A percentile compares a stretch with the other conserved stretches of the same genome.
Evolutionary conservation across 352 stramenopile genomes (phyloP).

Genomic region (Pythium dissimile): DNA sequence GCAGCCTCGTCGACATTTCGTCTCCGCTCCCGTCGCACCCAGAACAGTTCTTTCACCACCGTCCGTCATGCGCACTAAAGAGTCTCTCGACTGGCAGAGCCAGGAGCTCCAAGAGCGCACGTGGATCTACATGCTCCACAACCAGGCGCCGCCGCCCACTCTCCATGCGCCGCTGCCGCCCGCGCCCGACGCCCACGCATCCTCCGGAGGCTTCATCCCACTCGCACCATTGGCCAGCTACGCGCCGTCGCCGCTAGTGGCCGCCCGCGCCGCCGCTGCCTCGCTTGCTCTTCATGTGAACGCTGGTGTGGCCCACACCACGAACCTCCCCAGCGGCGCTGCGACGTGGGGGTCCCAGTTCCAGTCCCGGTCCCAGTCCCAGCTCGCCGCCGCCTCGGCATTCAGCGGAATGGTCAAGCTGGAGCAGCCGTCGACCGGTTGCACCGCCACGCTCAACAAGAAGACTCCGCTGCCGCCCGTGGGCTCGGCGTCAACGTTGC

Average conservation of each 20-base stretch:
- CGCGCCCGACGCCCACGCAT: neutral
- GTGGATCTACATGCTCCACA: slow-evolving; percentile 57
- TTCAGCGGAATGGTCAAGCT: slow-evolving; percentile 25
- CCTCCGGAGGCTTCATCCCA: slow-evolving; percentile 21
- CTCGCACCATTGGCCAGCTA: slow-evolving; percentile 17
- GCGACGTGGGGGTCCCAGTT: slow-evolving; percentile 4
- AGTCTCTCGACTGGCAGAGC: slow-evolving; percentile 38
- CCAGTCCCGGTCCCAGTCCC: neutral
- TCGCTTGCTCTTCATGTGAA: slow-evolving; percentile 18
- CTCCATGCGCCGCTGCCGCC: slow-evolving; percentile 11
- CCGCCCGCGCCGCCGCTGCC: slow-evolving; percentile 15
- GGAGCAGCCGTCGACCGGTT: slow-evolving; percentile 5
- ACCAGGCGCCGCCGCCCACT: slow-evolving; percentile 38
- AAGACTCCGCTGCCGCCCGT: slow-evolving; percentile 2
- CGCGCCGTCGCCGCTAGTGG: slow-evolving; percentile 18
- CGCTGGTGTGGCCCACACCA: neutral
- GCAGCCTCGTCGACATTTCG: neutral
- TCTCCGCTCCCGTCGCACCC: neutral
- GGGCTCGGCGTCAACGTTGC: neutral
- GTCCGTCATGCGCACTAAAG: slow-evolving; percentile 42
- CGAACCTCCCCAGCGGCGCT: neutral
- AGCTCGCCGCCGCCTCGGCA: neutral
- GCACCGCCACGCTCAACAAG: neutral
- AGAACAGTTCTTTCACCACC: slow-evolving; percentile 5
- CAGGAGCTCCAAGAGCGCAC: slow-evolving; percentile 38